phyloP scores from a whole-genome alignment of 2,329 filamentous ascomycete species.

The Monilinia polystroma region DNA sequence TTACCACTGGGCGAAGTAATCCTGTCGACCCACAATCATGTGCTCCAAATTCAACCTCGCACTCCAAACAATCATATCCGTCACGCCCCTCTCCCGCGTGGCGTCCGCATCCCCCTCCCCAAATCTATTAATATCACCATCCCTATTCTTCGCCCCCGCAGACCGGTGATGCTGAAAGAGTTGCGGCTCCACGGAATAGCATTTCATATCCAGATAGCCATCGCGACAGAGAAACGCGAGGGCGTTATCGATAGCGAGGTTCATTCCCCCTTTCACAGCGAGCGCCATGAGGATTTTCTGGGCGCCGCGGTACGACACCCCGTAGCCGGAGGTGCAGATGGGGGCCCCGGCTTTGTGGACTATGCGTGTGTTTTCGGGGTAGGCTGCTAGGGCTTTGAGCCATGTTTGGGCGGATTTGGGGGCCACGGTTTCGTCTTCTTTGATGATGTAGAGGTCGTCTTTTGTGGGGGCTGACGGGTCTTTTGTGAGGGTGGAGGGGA shows the following conservation, averaged over 20 bases:
- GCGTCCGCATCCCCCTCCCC: conserved; percentile 28
- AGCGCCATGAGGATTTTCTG: conserved; percentile 63
- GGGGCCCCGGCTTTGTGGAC: conserved; percentile 37
- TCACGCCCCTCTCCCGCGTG: conserved; percentile 39
- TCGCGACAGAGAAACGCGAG: conserved; percentile 40
- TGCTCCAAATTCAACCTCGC: conserved; percentile 41
- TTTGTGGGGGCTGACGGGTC: not conserved
- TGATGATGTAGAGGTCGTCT: conserved; percentile 30
- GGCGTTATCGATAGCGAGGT: conserved; percentile 39
- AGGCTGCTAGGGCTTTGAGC: conserved; percentile 22
- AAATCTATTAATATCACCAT: not conserved
- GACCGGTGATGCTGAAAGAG: conserved; percentile 42
- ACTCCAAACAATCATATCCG: conserved; percentile 42
- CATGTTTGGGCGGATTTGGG: conserved; percentile 28
- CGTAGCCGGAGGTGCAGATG: conserved; percentile 42
- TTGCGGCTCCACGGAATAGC: conserved; percentile 42
- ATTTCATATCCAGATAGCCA: conserved; percentile 39
- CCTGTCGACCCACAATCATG: conserved; percentile 32
- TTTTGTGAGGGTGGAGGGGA: not conserved
- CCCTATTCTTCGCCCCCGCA: conserved; percentile 33
- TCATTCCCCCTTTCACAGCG: conserved; percentile 41
- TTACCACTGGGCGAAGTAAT: not conserved
- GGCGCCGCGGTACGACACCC: conserved; percentile 36
- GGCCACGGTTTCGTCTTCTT: conserved; percentile 36
- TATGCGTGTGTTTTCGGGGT: conserved; percentile 32